phyloP scores from a whole-genome alignment of 2,329 filamentous ascomycete genomes.

The Aspergillus oerlinghausenensis region DNA sequence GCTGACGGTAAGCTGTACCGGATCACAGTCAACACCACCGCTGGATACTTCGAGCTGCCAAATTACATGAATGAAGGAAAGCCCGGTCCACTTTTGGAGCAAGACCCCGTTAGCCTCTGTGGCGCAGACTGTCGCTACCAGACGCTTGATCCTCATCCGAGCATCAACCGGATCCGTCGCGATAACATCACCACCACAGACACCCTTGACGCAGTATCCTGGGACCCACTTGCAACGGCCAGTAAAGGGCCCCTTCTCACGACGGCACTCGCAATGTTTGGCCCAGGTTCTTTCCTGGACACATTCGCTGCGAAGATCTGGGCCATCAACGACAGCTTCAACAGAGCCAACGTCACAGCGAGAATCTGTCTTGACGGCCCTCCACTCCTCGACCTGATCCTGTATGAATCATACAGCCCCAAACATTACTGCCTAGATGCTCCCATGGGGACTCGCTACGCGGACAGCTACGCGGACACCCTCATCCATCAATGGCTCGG shows the following conservation, averaged over 20 bases:
- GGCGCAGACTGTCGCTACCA: background rate
- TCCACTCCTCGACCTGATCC: background rate
- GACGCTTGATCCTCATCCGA: background rate
- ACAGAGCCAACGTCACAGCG: background rate
- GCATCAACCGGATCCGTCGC: background rate
- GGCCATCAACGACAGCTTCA: background rate
- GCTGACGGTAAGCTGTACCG: constrained; percentile 8
- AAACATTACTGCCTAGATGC: background rate
- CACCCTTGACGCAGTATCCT: background rate
- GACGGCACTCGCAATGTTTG: constrained; percentile 20
- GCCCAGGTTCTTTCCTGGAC: constrained; percentile 17
- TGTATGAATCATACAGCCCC: background rate
- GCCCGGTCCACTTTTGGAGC: constrained; percentile 15
- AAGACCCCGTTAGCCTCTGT: constrained; percentile 5
- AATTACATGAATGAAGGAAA: constrained; percentile 23
- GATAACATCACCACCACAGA: background rate
- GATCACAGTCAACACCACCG: constrained; percentile 25
- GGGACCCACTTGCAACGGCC: background rate
- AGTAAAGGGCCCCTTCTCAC: constrained; percentile 19
- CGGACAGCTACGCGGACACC: background rate
- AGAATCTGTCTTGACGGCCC: background rate
- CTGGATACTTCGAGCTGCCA: constrained; percentile 31
- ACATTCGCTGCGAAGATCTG: constrained; percentile 4
- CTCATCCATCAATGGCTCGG: background rate
- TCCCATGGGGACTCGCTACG: background rate